phyloP scores from a whole-genome alignment of 2,329 filamentous ascomycete species.

The Colletotrichum horii region DNA sequence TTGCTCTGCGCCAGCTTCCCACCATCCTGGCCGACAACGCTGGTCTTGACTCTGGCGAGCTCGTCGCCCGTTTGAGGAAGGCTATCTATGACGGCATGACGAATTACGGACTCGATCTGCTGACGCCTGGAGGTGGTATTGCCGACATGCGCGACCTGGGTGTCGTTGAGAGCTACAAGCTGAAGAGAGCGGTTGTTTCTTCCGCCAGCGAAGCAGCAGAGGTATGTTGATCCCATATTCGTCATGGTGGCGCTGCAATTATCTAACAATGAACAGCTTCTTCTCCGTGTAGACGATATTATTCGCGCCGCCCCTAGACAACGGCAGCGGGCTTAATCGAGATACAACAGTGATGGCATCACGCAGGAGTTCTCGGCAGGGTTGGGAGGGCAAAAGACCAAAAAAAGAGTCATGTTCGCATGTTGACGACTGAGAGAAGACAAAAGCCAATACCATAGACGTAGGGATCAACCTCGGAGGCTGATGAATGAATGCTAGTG shows the following conservation, averaged over 20 bases:
- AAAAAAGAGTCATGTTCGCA: constrained; percentile 7
- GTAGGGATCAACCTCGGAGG: constrained; percentile 11
- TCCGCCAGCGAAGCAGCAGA: constrained; percentile 96
- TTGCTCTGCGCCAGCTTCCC: constrained; percentile 88
- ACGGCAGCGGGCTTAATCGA: constrained; percentile 71
- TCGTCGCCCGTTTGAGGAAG: constrained; percentile 89
- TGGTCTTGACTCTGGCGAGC: constrained; percentile 91
- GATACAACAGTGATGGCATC: constrained; percentile 25
- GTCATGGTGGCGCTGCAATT: background rate
- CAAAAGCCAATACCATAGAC: constrained; percentile 21
- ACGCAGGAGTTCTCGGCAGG: constrained; percentile 2
- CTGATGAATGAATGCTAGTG: constrained; percentile 22
- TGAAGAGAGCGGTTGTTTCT: constrained; percentile 97
- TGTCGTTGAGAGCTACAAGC: constrained; percentile 97
- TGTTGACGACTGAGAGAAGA: background rate
- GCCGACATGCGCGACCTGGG: constrained; percentile 95
- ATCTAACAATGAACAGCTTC: constrained; percentile 60
- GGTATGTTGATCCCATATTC: constrained; percentile 59
- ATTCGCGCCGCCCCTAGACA: constrained; percentile 89
- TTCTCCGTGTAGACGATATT: constrained; percentile 96
- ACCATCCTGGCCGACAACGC: constrained; percentile 98
- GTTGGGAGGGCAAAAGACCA: background rate
- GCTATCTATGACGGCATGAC: constrained; percentile 94
- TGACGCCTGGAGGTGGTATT: constrained; percentile 89
- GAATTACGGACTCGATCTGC: constrained; percentile 87